A percentile compares a stretch with the other conserved stretches of the same genome.
Conservation (phyloP, 73 alveolate species). For the Tetrahymena elliotti region DNA sequence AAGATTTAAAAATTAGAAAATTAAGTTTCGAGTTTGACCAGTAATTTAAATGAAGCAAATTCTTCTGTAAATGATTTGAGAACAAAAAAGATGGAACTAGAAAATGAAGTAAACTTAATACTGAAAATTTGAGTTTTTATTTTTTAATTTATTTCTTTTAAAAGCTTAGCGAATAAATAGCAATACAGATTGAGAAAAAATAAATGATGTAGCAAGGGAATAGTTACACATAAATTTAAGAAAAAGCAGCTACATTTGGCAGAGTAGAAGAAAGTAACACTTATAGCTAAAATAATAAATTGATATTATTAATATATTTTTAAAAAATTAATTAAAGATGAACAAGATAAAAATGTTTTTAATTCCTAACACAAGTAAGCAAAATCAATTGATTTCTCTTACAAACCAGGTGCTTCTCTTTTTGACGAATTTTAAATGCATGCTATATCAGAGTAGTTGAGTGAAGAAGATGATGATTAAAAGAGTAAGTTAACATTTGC, state of each 20-base stretch:
- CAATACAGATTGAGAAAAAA: not conserved
- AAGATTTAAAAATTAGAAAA: not conserved
- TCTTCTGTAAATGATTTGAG: not conserved
- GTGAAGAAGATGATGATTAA: not conserved
- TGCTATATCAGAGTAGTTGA: not conserved
- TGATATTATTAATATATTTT: too few relatives aligned
- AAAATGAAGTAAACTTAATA: not conserved
- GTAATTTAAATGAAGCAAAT: not conserved
- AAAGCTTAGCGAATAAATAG: not conserved
- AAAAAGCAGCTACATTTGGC: not conserved
- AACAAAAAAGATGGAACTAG: not conserved
- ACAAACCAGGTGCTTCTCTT: not conserved
- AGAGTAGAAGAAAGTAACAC: not conserved
- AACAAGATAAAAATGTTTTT: not conserved
- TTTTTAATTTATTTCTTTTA: not conserved
- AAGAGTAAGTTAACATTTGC: not conserved
- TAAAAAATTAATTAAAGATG: not conserved
- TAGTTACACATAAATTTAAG: not conserved
- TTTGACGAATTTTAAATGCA: not conserved
- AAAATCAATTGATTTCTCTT: not conserved
- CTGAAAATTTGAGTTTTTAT: too few relatives aligned
- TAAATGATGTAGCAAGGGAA: not conserved
- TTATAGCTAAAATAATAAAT: not conserved
- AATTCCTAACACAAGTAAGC: not conserved
- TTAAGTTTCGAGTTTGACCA: not conserved